phyloP scores from a whole-genome alignment of 1,139 yeast genomes.

The Kurtzmaniella quercitrusa region DNA sequence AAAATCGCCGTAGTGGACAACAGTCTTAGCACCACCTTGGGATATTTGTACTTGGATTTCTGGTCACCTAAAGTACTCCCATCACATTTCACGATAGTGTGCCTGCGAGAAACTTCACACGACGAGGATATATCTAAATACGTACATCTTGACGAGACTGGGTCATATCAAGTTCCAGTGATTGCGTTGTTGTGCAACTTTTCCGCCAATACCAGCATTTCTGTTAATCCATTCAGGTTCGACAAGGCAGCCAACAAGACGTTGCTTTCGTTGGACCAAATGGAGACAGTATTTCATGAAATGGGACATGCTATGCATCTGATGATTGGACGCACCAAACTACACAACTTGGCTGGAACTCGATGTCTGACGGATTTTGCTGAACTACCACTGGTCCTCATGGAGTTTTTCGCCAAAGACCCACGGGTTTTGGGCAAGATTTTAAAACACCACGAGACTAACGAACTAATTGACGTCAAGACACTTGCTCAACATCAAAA shows the following conservation, averaged over 20 bases:
- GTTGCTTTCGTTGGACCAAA: conserved; percentile 68
- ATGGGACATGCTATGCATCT: conserved; percentile 99
- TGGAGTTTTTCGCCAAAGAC: conserved; percentile 90
- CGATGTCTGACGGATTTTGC: conserved; percentile 96
- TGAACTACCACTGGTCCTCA: conserved; percentile 88
- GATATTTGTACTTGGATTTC: conserved; percentile 41
- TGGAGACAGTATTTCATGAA: conserved; percentile 93
- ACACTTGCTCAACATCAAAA: conserved; percentile 48
- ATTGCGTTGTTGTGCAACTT: conserved; percentile 88
- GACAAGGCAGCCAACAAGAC: conserved; percentile 22
- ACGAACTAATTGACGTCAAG: conserved; percentile 51
- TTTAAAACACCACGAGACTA: conserved; percentile 72
- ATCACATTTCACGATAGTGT: conserved; percentile 95
- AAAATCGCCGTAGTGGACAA: conserved; percentile 60
- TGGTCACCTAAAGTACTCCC: conserved; percentile 56
- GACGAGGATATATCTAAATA: conserved; percentile 26
- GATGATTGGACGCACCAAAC: conserved; percentile 84
- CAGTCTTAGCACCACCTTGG: conserved; percentile 23
- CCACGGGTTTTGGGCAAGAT: conserved; percentile 68
- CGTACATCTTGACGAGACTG: conserved; percentile 50
- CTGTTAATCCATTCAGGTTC: conserved; percentile 7
- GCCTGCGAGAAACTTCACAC: conserved; percentile 57
- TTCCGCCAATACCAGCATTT: conserved; percentile 22
- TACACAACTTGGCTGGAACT: conserved; percentile 93
- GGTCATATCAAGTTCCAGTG: conserved; percentile 76